Evolutionary conservation across 208 protist species (phyloP).

Genomic region (Strigomonas culicis): DNA sequence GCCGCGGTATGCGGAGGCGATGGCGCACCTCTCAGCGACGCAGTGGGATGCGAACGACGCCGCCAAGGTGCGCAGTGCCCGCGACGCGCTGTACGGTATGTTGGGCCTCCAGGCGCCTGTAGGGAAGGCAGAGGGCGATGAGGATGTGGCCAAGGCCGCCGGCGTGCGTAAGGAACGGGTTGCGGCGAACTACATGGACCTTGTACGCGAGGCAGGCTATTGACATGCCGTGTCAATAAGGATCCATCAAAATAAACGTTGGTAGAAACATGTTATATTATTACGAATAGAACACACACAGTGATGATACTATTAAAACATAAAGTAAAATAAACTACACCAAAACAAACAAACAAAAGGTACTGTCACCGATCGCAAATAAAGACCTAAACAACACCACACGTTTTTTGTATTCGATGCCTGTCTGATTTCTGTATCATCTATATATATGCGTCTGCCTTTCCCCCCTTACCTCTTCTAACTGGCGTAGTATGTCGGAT

Average conservation of each 20-base stretch:
- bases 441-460: background rate
- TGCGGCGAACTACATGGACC: constrained; percentile 65
- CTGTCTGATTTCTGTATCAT: background rate
- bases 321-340: no score
- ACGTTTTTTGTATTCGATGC: background rate
- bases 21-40: constrained; percentile 50
- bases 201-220: constrained; percentile 85
- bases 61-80: constrained; percentile 41
- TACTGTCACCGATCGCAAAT: background rate
- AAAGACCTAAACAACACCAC: background rate
- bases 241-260: no score
- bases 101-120: constrained; percentile 47
- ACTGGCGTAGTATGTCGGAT: background rate
- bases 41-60: constrained; percentile 84
- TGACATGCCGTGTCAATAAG: constrained; percentile 24
- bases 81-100: constrained; percentile 79
- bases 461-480: background rate
- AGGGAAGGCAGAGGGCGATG: constrained; percentile 1
- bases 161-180: constrained; percentile 21
- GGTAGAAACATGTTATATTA: background rate
- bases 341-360: background rate
- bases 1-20: constrained; percentile 21
- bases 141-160: constrained; percentile 16
- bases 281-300: background rate
- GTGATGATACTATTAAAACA: background rate